Evolutionary conservation across 192 early-diverging fungal species (phyloP).

Genomic region (Podila minutissima): DNA sequence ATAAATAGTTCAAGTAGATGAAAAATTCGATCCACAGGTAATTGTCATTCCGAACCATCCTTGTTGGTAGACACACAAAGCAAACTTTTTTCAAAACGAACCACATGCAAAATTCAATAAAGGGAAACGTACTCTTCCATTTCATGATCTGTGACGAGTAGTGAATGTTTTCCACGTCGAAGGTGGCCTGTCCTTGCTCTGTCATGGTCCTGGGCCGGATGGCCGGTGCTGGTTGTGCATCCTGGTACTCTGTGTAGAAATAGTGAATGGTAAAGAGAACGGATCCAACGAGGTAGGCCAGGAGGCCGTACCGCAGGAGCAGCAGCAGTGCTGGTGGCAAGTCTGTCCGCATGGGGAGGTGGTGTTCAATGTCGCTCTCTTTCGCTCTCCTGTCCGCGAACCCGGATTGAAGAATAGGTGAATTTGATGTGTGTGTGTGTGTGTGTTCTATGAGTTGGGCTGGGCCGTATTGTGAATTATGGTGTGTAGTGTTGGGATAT

Average conservation of each 20-base stretch:
- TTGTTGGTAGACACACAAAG: neutral
- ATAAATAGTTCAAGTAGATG: too few species aligned
- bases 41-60: slow-evolving; percentile 5
- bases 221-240: neutral
- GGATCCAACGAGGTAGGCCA: slow-evolving; percentile 25
- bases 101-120: neutral
- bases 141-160: slow-evolving; percentile 37
- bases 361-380: neutral
- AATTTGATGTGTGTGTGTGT: neutral
- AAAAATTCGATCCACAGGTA: too few species aligned
- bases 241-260: slow-evolving; percentile 24
- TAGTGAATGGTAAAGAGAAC: slow-evolving; percentile 34
- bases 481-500: neutral
- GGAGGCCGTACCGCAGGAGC: slow-evolving; percentile 17
- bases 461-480: neutral
- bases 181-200: slow-evolving; percentile 33
- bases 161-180: slow-evolving; percentile 42
- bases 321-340: neutral
- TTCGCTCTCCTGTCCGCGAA: too few species aligned
- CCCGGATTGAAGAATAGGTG: neutral
- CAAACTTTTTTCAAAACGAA: neutral
- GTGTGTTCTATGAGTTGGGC: neutral
- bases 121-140: slow-evolving; percentile 28
- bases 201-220: slow-evolving; percentile 30
- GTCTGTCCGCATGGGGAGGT: neutral